Conservation (phyloP, 2,329 filamentous ascomycete species). For the Eutypella sp. region DNA sequence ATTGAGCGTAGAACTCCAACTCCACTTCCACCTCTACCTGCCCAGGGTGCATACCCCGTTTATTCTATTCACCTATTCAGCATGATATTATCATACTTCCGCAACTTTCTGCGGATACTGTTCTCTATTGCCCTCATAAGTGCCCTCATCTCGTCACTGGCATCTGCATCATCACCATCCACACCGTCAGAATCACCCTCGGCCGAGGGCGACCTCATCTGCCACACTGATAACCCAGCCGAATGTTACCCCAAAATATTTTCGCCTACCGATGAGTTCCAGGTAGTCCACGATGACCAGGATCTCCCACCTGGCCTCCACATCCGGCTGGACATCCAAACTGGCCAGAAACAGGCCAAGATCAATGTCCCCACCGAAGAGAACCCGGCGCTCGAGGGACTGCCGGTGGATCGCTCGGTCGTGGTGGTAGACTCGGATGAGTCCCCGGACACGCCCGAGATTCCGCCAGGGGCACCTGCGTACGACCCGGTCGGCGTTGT, state of each 20-base stretch:
- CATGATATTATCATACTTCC: conserved; percentile 13
- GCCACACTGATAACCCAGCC: conserved; percentile 52
- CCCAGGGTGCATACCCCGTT: neutral
- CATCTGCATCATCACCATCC: conserved; percentile 25
- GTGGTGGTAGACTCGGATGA: conserved; percentile 50
- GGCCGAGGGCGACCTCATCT: conserved; percentile 54
- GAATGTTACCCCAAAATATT: conserved; percentile 66
- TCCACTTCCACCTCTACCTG: neutral
- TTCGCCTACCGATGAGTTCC: conserved; percentile 59
- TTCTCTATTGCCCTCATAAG: conserved; percentile 11
- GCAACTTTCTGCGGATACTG: conserved; percentile 10
- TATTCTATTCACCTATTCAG: conserved; percentile 1
- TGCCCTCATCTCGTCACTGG: conserved; percentile 14
- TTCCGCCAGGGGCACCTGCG: conserved; percentile 46
- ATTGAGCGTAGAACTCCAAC: no score
- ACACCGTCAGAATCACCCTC: conserved; percentile 29
- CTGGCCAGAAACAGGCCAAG: conserved; percentile 61
- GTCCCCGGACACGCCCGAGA: conserved; percentile 23
- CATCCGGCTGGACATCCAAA: conserved; percentile 59
- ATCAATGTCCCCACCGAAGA: conserved; percentile 55
- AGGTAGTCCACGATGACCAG: conserved; percentile 58
- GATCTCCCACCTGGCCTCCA: conserved; percentile 61
- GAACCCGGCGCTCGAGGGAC: conserved; percentile 41
- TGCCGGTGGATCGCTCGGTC: conserved; percentile 48
- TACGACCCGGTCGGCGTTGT: conserved; percentile 55